phyloP scores from a whole-genome alignment of 2,329 filamentous ascomycete species.

The Aspergillus fumigatiaffinis region DNA sequence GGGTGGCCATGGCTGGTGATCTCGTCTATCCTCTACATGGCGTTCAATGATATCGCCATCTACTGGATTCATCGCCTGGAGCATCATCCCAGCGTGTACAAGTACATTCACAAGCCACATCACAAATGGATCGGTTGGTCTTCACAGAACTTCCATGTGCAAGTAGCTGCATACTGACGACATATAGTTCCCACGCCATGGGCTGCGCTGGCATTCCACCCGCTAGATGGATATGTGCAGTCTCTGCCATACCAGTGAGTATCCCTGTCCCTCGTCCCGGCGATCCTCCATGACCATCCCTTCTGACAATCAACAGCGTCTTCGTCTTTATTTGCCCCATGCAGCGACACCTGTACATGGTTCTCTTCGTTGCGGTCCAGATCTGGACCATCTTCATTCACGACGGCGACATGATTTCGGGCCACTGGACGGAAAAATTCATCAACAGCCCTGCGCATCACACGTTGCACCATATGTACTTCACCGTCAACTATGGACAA shows the following conservation, averaged over 20 bases:
- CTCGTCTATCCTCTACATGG: conserved; percentile 57
- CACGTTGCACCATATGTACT: conserved; percentile 82
- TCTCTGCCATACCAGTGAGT: conserved; percentile 68
- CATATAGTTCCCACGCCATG: conserved; percentile 68
- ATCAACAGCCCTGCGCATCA: conserved; percentile 89
- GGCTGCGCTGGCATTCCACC: conserved; percentile 81
- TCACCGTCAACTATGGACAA: conserved; percentile 82
- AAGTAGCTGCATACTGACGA: neutral
- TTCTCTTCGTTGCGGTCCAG: conserved; percentile 77
- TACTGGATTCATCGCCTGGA: conserved; percentile 77
- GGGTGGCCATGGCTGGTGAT: conserved; percentile 21
- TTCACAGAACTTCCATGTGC: neutral
- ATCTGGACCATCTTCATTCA: conserved; percentile 88
- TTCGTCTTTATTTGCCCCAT: conserved; percentile 81
- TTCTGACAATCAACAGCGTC: conserved; percentile 33
- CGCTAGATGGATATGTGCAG: conserved; percentile 77
- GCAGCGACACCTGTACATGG: conserved; percentile 75
- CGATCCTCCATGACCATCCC: neutral
- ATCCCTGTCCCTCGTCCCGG: neutral
- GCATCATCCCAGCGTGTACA: conserved; percentile 72
- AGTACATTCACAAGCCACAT: conserved; percentile 79
- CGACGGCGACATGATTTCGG: conserved; percentile 60
- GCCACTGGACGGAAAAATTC: conserved; percentile 32
- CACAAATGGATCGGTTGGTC: conserved; percentile 76
- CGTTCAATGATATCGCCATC: conserved; percentile 75